Conservation (phyloP, 2,329 filamentous ascomycete genomes). For the Neurospora sp. region DNA sequence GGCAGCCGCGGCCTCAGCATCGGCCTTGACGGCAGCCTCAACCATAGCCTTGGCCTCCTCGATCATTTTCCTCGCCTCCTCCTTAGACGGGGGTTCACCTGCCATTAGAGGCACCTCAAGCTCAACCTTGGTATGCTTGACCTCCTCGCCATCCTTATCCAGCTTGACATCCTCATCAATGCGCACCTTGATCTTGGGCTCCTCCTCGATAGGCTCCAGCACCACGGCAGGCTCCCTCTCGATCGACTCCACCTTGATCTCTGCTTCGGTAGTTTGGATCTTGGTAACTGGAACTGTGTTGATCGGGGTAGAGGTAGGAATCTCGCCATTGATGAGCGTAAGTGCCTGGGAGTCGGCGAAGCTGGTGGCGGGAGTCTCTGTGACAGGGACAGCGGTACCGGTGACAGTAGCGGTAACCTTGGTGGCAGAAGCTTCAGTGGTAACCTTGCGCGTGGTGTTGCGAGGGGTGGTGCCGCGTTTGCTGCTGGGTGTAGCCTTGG, state of each 20-base stretch:
- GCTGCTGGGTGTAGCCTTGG: conserved; percentile 29
- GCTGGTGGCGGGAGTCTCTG: conserved; percentile 21
- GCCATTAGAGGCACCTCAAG: conserved; percentile 59
- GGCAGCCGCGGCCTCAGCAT: conserved; percentile 27
- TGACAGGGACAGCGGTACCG: conserved; percentile 29
- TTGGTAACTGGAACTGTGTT: conserved; percentile 17
- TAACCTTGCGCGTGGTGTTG: conserved; percentile 34
- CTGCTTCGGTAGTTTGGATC: conserved; percentile 22
- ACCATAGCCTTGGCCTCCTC: conserved; percentile 85
- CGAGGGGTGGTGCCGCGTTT: conserved; percentile 42
- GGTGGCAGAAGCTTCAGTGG: background rate
- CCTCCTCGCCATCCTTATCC: conserved; percentile 47
- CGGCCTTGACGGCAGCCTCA: conserved; percentile 43
- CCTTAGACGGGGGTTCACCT: conserved; percentile 59
- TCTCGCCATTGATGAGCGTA: conserved; percentile 21
- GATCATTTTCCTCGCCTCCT: conserved; percentile 76
- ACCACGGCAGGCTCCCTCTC: conserved; percentile 39
- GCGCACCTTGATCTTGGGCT: conserved; percentile 56
- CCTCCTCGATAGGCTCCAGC: conserved; percentile 43
- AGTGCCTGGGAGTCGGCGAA: conserved; percentile 18
- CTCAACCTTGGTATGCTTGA: conserved; percentile 62
- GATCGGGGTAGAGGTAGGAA: conserved; percentile 10
- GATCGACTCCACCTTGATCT: conserved; percentile 34
- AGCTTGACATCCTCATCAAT: conserved; percentile 54
- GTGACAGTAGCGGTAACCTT: conserved; percentile 5